Evolutionary conservation across 306 rosid species (phyloP).

Genomic region (Hylodesmum podocarpum): DNA sequence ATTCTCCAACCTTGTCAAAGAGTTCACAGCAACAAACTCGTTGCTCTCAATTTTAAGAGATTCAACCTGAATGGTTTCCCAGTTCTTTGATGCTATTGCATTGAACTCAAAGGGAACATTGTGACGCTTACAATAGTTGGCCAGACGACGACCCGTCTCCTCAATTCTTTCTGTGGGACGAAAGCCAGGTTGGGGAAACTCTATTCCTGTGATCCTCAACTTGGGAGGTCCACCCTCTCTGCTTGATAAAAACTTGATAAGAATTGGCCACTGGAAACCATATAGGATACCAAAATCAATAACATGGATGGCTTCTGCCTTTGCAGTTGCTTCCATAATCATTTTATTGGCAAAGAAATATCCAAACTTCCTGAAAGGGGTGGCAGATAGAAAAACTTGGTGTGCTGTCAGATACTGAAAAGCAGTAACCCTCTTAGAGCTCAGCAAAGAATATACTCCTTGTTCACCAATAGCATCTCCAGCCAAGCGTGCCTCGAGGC

Average conservation of each 20-base stretch:
- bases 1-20: conserved; percentile 46
- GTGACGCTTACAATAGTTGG: conserved; percentile 67
- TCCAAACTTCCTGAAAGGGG: conserved; percentile 57
- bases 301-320: conserved; percentile 55
- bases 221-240: conserved; percentile 78
- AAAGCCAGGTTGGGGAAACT: conserved; percentile 68
- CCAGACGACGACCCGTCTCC: conserved; percentile 72
- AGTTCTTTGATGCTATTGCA: conserved; percentile 51
- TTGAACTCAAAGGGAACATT: conserved; percentile 63
- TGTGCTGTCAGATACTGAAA: conserved; percentile 57
- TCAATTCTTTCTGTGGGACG: conserved; percentile 59
- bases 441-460: conserved; percentile 29
- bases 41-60: conserved; percentile 51
- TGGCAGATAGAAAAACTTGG: conserved; percentile 32
- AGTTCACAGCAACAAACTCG: conserved; percentile 62
- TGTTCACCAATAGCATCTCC: conserved; percentile 53
- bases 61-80: conserved; percentile 61
- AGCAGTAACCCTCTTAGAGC: conserved; percentile 41
- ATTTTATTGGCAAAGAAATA: conserved; percentile 46
- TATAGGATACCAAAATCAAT: conserved; percentile 81
- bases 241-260: conserved; percentile 54
- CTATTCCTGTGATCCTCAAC: conserved; percentile 78
- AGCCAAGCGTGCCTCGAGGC: conserved; percentile 62
- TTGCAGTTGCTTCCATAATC: conserved; percentile 53
- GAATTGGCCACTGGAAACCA: conserved; percentile 87